A percentile compares a stretch with the other conserved stretches of the same genome.
Conservation (phyloP, 768 basidiomycete species). For the Multifurca ochricompacta region DNA sequence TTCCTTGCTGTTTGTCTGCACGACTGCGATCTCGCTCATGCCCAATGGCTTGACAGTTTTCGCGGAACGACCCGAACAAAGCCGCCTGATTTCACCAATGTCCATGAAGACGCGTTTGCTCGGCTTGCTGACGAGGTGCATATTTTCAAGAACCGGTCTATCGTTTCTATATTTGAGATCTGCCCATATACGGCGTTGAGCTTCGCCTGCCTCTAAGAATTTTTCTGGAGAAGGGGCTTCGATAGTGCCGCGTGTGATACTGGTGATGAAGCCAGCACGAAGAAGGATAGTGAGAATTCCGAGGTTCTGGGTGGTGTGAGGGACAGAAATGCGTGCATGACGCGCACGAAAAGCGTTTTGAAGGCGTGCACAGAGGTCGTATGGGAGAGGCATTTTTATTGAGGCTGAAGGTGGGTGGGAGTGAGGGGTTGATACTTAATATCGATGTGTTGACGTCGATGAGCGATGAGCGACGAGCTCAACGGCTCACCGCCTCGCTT, state of each 20-base stretch:
- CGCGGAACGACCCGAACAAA: slow-evolving; percentile 78
- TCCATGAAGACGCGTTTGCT: slow-evolving; percentile 76
- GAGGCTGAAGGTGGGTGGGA: no score
- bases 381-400: slow-evolving; percentile 62
- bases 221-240: slow-evolving; percentile 52
- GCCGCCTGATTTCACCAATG: slow-evolving; percentile 57
- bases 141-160: slow-evolving; percentile 68
- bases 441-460: no score
- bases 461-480: background rate
- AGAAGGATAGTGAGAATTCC: slow-evolving; percentile 90
- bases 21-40: slow-evolving; percentile 88
- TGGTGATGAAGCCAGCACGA: slow-evolving; percentile 81
- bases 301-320: slow-evolving; percentile 83
- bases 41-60: slow-evolving; percentile 77
- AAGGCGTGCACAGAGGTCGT: slow-evolving; percentile 82
- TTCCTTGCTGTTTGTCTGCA: slow-evolving; percentile 62
- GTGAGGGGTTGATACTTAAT: background rate
- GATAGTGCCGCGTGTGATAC: slow-evolving; percentile 71
- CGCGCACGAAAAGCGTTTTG: slow-evolving; percentile 91
- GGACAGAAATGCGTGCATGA: slow-evolving; percentile 65
- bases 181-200: slow-evolving; percentile 83
- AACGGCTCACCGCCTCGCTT: no score
- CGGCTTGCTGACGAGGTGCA: slow-evolving; percentile 80
- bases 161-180: slow-evolving; percentile 92
- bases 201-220: slow-evolving; percentile 52